Percentiles rank a stretch among this genome's conserved stretches.
phyloP scores from a whole-genome alignment of 2,329 filamentous ascomycete genomes.

The Zymoseptoria crescenta region DNA sequence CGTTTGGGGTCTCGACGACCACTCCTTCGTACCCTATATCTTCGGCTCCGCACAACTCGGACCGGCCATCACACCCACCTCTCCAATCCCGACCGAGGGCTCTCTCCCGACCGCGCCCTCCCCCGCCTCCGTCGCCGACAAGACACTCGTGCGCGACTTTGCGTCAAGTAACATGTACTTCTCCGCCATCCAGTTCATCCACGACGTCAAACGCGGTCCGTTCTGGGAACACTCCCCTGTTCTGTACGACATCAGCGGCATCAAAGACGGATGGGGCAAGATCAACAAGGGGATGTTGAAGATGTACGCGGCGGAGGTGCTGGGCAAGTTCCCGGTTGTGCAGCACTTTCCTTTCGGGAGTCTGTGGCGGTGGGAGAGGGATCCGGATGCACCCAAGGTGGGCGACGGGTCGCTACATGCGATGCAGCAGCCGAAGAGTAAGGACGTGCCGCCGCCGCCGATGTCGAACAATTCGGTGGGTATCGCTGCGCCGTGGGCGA shows the following conservation, averaged over 20 bases:
- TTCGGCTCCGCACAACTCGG: constrained; percentile 88
- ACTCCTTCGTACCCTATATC: constrained; percentile 79
- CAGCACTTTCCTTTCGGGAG: constrained; percentile 65
- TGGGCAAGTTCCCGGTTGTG: constrained; percentile 96
- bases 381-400: constrained; percentile 26
- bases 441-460: constrained; percentile 14
- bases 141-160: constrained; percentile 34
- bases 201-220: constrained; percentile 90
- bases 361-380: constrained; percentile 42
- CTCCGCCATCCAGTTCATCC: constrained; percentile 89
- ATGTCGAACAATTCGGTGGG: constrained; percentile 5
- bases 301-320: constrained; percentile 96
- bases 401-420: constrained; percentile 19
- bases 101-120: constrained; percentile 62
- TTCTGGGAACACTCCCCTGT: constrained; percentile 95
- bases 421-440: constrained; percentile 25
- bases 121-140: constrained; percentile 55
- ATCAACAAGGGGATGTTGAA: constrained; percentile 98
- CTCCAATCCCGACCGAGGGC: constrained; percentile 64
- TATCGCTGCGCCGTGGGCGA: constrained; percentile 25
- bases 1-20: constrained; percentile 47
- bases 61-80: constrained; percentile 59
- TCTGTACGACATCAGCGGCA: constrained; percentile 86
- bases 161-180: constrained; percentile 66
- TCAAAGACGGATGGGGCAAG: constrained; percentile 87